phyloP scores from a whole-genome alignment of 306 rosid species.

The Quercus wislizeni region DNA sequence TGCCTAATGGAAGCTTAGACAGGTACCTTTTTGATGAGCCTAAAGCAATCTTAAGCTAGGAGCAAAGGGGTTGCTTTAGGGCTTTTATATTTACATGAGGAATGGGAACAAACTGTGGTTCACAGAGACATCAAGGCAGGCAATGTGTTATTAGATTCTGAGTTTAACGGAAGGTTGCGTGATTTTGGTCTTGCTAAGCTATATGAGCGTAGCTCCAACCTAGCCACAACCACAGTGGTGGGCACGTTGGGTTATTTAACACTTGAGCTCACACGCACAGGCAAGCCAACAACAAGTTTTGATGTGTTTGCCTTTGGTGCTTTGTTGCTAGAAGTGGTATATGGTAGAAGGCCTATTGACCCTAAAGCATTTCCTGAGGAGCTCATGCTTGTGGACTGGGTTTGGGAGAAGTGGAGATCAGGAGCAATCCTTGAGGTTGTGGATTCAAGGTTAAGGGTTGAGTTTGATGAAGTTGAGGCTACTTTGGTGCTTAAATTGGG shows the following conservation, averaged over 20 bases:
- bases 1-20: conserved; percentile 39
- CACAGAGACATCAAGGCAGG: conserved; percentile 62
- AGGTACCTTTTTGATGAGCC: conserved; percentile 34
- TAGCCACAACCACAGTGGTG: conserved; percentile 34
- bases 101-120: conserved; percentile 37
- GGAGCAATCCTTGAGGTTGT: conserved; percentile 29
- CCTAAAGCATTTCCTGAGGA: conserved; percentile 21
- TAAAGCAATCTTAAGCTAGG: conserved; percentile 23
- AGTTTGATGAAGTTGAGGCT: conserved; percentile 29
- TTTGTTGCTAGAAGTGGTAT: conserved; percentile 23
- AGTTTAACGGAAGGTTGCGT: conserved; percentile 47
- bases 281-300: conserved; percentile 23
- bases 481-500: conserved; percentile 31
- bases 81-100: conserved; percentile 32
- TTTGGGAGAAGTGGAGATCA: conserved; percentile 25
- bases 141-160: conserved; percentile 47
- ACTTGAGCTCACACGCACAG: conserved; percentile 25
- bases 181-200: conserved; percentile 62
- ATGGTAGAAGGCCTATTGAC: conserved; percentile 28
- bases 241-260: conserved; percentile 27
- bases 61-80: conserved; percentile 34
- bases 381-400: conserved; percentile 29
- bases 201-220: conserved; percentile 47
- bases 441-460: conserved; percentile 18
- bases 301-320: conserved; percentile 36